These are phyloP conservation scores for Phytophthora macrochlamydospora DNA, from an alignment of 352 stramenopile genomes.

Conservation along the genomic window DNA sequence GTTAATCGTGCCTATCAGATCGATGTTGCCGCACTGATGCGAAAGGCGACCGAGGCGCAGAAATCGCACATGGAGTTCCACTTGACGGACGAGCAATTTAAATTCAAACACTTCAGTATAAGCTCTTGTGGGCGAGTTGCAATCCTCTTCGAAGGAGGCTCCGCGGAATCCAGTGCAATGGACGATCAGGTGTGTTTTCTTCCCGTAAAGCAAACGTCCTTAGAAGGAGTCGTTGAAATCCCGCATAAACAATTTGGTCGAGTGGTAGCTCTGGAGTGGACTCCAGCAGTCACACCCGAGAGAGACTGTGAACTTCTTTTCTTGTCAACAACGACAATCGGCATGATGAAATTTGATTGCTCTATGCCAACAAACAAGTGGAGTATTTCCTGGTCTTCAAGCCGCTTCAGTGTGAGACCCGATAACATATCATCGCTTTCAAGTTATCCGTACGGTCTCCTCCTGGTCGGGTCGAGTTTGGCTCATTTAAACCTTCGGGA, in stretches of 20 bases:
- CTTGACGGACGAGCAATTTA: conserved; percentile 32
- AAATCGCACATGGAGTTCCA: conserved; percentile 48
- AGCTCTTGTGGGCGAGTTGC: conserved; percentile 65
- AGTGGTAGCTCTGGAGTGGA: conserved; percentile 72
- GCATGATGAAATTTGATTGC: conserved; percentile 62
- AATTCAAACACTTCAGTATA: conserved; percentile 57
- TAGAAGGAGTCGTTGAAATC: conserved; percentile 62
- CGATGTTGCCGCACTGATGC: conserved; percentile 44
- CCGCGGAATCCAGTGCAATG: conserved; percentile 8
- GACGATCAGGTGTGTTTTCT: conserved; percentile 58
- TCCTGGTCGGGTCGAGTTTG: conserved; percentile 57
- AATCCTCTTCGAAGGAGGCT: conserved; percentile 50
- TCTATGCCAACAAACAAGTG: conserved; percentile 48
- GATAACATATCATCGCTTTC: conserved; percentile 56
- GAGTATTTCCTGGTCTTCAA: conserved; percentile 65
- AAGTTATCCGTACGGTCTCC: conserved; percentile 54
- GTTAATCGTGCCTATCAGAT: conserved; percentile 46
- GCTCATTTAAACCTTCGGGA: conserved; percentile 64
- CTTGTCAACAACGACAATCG: conserved; percentile 66
- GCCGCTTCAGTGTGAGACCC: conserved; percentile 58
- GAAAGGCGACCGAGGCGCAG: conserved; percentile 16
- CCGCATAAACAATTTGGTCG: conserved; percentile 63
- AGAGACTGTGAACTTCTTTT: conserved; percentile 67
- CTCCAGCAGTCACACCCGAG: conserved; percentile 51
- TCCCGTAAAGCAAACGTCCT: conserved; percentile 48